A percentile compares a stretch with the other conserved stretches of the same genome.
Conservation (phyloP, 169 alveolate species). For the Plasmodium adleri region DNA sequence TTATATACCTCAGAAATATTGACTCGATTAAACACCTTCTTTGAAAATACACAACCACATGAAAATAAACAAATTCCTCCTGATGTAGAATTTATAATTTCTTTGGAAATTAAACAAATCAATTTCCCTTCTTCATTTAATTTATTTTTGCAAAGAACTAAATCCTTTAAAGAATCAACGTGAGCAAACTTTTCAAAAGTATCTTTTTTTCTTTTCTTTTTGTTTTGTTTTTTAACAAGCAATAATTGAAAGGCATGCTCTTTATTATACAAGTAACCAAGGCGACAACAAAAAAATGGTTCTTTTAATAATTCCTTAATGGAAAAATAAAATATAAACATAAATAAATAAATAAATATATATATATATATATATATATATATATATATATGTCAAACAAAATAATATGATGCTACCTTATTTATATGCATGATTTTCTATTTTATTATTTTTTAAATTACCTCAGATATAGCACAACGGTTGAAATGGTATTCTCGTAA, state of each 20-base stretch:
- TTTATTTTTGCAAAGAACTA: constrained; percentile 60
- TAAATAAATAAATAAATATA: not conserved
- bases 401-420: not conserved
- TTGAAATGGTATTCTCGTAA: constrained; percentile 47
- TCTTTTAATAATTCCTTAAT: constrained; percentile 47
- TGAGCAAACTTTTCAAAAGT: constrained; percentile 44
- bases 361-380: not conserved
- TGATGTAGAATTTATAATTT: constrained; percentile 56
- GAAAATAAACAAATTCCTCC: constrained; percentile 69
- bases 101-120: constrained; percentile 60
- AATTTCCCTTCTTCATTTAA: constrained; percentile 54
- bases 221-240: constrained; percentile 43
- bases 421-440: not conserved
- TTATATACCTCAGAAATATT: constrained; percentile 17
- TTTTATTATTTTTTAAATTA: not conserved
- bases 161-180: constrained; percentile 56
- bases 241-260: constrained; percentile 32
- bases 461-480: constrained; percentile 69
- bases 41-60: constrained; percentile 65
- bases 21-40: constrained; percentile 44
- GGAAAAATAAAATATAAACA: not conserved
- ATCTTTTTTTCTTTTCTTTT: constrained; percentile 51
- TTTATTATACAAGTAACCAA: constrained; percentile 57
- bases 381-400: not conserved
- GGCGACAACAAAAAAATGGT: constrained; percentile 72